phyloP scores from a whole-genome alignment of 2,329 filamentous ascomycete species.

The Xylaria sp. region DNA sequence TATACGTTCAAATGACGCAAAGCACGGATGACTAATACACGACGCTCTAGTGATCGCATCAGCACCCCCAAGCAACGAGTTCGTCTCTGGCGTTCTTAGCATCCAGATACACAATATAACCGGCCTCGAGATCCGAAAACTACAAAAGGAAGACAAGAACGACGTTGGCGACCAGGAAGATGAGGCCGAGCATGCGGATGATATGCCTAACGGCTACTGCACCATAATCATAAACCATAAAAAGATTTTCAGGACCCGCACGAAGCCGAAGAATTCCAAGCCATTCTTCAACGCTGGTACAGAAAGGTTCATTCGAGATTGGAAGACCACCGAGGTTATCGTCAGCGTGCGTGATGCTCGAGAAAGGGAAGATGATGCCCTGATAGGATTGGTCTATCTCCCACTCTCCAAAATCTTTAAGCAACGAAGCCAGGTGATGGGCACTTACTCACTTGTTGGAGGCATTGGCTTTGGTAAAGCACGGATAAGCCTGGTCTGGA shows the following conservation, averaged over 20 bases:
- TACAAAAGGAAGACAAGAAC: slow-evolving; percentile 60
- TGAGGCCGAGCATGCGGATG: slow-evolving; percentile 65
- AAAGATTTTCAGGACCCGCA: slow-evolving; percentile 72
- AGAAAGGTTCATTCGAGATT: slow-evolving; percentile 74
- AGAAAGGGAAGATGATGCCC: slow-evolving; percentile 70
- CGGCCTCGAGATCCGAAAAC: slow-evolving; percentile 65
- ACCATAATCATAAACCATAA: slow-evolving; percentile 76
- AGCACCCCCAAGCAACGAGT: slow-evolving; percentile 66
- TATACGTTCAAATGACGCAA: background rate
- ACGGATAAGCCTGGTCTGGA: slow-evolving; percentile 74
- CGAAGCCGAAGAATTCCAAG: slow-evolving; percentile 78
- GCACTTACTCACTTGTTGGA: slow-evolving; percentile 70
- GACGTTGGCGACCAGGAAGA: slow-evolving; percentile 56
- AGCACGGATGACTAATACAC: background rate
- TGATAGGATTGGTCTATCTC: slow-evolving; percentile 74
- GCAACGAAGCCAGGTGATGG: slow-evolving; percentile 67
- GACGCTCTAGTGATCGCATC: slow-evolving; percentile 62
- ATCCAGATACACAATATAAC: slow-evolving; percentile 77
- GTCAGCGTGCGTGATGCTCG: slow-evolving; percentile 71
- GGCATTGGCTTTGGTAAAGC: slow-evolving; percentile 75
- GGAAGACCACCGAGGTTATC: slow-evolving; percentile 69
- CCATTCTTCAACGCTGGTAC: slow-evolving; percentile 81
- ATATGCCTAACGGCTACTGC: slow-evolving; percentile 73
- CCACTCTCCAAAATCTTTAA: slow-evolving; percentile 67
- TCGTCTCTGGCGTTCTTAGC: slow-evolving; percentile 70